phyloP scores from a whole-genome alignment of 331 rosid genomes.

The Malus hybrid region DNA sequence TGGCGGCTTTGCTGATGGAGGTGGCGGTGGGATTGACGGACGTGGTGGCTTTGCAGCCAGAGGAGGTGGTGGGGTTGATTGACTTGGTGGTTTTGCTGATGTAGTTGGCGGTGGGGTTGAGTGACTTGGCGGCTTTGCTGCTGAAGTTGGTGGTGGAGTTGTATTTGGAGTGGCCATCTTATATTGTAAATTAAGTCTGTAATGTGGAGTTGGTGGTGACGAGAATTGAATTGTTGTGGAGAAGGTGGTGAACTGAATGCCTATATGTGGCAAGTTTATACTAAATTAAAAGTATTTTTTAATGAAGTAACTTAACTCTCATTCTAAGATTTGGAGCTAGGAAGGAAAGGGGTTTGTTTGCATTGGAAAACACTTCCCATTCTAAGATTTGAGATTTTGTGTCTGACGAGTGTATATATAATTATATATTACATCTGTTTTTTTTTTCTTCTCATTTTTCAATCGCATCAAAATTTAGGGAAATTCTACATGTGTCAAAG shows the following conservation, averaged over 20 bases:
- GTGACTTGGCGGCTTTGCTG: too few relatives aligned
- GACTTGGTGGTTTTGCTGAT: too few relatives aligned
- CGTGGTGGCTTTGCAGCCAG: background rate
- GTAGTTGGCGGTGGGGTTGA: too few relatives aligned
- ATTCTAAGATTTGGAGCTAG: conserved; percentile 44
- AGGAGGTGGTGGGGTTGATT: conserved; percentile 37
- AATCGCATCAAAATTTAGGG: too few relatives aligned
- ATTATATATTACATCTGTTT: too few relatives aligned
- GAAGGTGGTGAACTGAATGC: conserved; percentile 5
- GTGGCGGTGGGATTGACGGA: too few relatives aligned
- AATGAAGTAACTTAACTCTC: conserved; percentile 44
- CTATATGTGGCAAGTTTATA: conserved; percentile 28
- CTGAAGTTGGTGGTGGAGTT: too few relatives aligned
- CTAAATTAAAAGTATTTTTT: background rate
- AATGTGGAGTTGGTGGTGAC: background rate
- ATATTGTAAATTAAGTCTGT: background rate
- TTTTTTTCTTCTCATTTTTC: too few relatives aligned
- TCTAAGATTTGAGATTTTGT: too few relatives aligned
- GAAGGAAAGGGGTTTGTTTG: conserved; percentile 32
- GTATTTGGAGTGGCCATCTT: conserved; percentile 16
- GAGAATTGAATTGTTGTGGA: conserved; percentile 19
- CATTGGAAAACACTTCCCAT: conserved; percentile 58
- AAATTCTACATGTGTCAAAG: too few relatives aligned
- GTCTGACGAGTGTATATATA: too few relatives aligned
- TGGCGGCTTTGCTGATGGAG: too few relatives aligned